Evolutionary conservation across 345 rosid genomes (phyloP), one percentile per base, ranked within the genome.

Genomic region (Eutrema heterophyllum): DNA sequence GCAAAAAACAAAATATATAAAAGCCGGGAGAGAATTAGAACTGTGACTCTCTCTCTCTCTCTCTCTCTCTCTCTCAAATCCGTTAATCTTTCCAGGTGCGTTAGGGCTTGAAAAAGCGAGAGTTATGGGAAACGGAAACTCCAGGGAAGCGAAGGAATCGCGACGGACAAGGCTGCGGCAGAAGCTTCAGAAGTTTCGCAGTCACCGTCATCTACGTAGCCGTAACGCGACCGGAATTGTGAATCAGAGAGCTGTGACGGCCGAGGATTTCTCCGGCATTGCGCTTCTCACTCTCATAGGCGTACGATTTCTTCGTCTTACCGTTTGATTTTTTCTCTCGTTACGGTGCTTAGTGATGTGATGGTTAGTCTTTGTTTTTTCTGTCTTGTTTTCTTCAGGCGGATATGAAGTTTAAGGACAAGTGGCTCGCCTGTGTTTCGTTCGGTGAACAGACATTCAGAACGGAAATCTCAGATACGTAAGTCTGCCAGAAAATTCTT

Each of bases 391-490:
- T 50, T 8, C 0, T 3, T 43, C 63, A 90, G 97, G 97, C 96
- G 73, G 88, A 91, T 76, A 83, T 94, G 96, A 80, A 79, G 66
- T 84, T 88, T 39, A 86, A 85, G 76, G 98, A 91, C 84, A 89
- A 81, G 67, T 94, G 98, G 97, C 82, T 88, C 12, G 96, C 92
- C 4, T 91, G 97, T 65, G 90, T 88, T 75, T 89, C 97, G 4
- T 81, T 94, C 29, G 98, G 98, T 5, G 97, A 91, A 81, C 96
- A 87, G 70, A 86, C 98, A 1, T 94, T 83, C 66, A 93, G 98
- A 26, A 87, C 97, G 0, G 84, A 78, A 1, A 67, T 84, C 78
- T 89, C 98, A 5, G 91, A 87, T 21, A 81, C 88, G 98, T 88
- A 85, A 75, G 81, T 70, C 61, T 36, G 45, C 6, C 35, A 10